Percentiles rank a stretch among this genome's conserved stretches.
Conservation (phyloP, 257 asterid species). For the Ligustrum vulgare region DNA sequence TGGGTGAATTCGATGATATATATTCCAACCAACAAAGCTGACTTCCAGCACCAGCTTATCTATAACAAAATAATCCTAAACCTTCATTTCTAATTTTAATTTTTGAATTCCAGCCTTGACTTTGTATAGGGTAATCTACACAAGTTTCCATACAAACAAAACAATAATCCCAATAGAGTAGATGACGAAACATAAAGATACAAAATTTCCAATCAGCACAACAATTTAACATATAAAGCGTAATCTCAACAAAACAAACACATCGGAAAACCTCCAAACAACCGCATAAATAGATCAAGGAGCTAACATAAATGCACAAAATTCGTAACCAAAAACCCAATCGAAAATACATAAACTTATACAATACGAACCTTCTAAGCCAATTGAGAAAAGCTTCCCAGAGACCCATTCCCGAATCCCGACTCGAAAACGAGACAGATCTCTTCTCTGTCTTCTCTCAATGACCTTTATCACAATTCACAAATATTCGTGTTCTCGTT, state of each 20-base stretch:
- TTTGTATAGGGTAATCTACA: not conserved
- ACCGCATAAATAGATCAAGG: not conserved
- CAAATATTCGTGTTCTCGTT: slow-evolving; percentile 1
- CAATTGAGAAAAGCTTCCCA: slow-evolving; percentile 99
- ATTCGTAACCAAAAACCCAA: slow-evolving; percentile 18
- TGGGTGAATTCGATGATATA: not conserved
- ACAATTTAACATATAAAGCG: not conserved
- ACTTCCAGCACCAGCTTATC: slow-evolving; percentile 12
- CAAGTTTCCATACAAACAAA: not conserved
- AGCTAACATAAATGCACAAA: slow-evolving; percentile 6
- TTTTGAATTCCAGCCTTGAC: not conserved
- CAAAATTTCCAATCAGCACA: not conserved
- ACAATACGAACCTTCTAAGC: slow-evolving; percentile 70
- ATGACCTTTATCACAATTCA: slow-evolving; percentile 21
- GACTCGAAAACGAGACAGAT: slow-evolving; percentile 48
- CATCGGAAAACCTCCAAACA: slow-evolving; percentile 7
- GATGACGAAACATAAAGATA: not conserved
- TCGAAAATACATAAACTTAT: not conserved
- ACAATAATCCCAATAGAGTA: not conserved
- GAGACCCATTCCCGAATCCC: slow-evolving; percentile 77
- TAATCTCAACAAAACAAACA: slow-evolving; percentile 5
- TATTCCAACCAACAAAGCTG: too few species aligned
- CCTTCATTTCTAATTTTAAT: not conserved
- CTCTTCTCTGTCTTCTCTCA: slow-evolving; percentile 49
- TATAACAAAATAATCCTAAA: slow-evolving; percentile 1